These are phyloP conservation scores for Pinguiococcus pyrenoidosus DNA, from an alignment of 108 stramenopile species.

Conservation along the genomic window DNA sequence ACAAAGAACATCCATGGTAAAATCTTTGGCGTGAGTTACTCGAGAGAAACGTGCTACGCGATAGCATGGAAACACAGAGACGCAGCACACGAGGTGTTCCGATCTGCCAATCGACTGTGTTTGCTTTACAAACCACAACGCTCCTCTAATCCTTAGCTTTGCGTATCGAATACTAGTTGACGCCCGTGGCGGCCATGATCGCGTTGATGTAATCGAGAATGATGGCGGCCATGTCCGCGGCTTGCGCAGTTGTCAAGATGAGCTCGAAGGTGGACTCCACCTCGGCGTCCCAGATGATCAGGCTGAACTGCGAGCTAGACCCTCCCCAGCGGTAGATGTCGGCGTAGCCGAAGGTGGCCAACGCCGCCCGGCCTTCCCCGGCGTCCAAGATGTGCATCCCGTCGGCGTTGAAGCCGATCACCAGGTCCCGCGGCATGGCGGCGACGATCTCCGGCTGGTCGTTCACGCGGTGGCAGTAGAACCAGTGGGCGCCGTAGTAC, in stretches of 20 bases:
- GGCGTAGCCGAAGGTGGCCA: constrained; percentile 37
- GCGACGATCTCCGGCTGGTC: constrained; percentile 12
- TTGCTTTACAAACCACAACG: no score
- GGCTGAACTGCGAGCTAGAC: constrained; percentile 28
- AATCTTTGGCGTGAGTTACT: no score
- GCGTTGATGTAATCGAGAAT: constrained; percentile 51
- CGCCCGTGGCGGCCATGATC: constrained; percentile 28
- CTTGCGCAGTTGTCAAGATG: constrained; percentile 31
- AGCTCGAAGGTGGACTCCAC: constrained; percentile 36
- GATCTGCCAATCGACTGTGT: no score
- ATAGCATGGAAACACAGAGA: no score
- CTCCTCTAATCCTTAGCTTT: no score
- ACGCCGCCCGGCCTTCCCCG: background rate
- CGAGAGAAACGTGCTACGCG: no score
- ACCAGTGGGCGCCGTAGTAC: constrained; percentile 44
- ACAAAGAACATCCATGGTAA: no score
- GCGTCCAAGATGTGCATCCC: constrained; percentile 43
- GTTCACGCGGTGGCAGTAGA: constrained; percentile 32
- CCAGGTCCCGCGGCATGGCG: constrained; percentile 29
- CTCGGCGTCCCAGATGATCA: constrained; percentile 36
- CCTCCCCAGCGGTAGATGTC: constrained; percentile 53
- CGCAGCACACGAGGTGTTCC: no score
- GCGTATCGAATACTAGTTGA: no score
- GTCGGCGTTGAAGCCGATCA: constrained; percentile 36
- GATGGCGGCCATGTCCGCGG: constrained; percentile 44